These are phyloP conservation scores for Oleoguttula mirabilis DNA, from an alignment of 495 filamentous ascomycete genomes.

Conservation along the genomic window DNA sequence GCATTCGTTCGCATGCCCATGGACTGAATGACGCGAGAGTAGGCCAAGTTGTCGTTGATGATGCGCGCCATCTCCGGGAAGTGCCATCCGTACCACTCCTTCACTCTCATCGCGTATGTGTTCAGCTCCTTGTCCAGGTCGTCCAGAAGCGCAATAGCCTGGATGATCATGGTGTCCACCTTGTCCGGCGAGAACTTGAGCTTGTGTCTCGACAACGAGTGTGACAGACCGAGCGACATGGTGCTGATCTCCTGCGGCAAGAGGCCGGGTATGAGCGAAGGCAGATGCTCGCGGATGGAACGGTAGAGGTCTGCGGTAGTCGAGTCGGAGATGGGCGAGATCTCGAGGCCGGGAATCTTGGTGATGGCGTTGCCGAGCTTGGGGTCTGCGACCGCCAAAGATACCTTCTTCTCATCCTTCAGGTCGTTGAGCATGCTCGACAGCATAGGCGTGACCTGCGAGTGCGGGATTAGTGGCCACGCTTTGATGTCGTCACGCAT, in stretches of 20 bases:
- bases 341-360: conserved; percentile 75
- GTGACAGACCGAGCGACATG: conserved; percentile 90
- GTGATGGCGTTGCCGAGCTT: conserved; percentile 89
- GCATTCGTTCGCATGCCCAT: conserved; percentile 80
- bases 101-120: conserved; percentile 95
- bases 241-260: conserved; percentile 72
- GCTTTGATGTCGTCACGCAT: too few species aligned
- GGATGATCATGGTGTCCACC: conserved; percentile 98
- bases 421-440: conserved; percentile 69
- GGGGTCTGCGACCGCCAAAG: conserved; percentile 85
- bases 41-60: conserved; percentile 95
- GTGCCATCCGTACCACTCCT: conserved; percentile 99
- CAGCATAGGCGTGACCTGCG: conserved; percentile 71
- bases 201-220: conserved; percentile 95
- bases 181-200: conserved; percentile 98
- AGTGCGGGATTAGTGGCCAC: neutral
- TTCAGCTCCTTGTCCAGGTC: conserved; percentile 98
- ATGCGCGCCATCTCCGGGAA: conserved; percentile 96
- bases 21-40: conserved; percentile 69
- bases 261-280: conserved; percentile 82
- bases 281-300: conserved; percentile 80
- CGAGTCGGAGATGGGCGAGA: conserved; percentile 79
- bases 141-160: conserved; percentile 86
- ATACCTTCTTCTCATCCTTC: conserved; percentile 96
- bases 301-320: conserved; percentile 79